A percentile compares a stretch with the other conserved stretches of the same genome.
Evolutionary conservation across 2,329 filamentous ascomycete species (phyloP).

Genomic region (Onygena corvina): DNA sequence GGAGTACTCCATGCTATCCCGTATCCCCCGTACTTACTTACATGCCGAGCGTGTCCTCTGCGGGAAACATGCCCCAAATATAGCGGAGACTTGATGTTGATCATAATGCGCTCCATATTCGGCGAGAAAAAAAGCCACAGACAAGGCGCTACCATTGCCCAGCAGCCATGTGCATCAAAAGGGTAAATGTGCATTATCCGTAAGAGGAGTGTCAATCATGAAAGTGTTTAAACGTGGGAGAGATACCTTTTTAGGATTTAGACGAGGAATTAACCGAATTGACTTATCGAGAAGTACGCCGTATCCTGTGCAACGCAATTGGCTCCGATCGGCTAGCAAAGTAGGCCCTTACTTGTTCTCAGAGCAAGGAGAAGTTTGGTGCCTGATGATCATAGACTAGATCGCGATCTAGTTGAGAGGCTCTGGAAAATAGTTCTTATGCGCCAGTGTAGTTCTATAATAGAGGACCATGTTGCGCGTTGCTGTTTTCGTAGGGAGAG

Average conservation of each 20-base stretch:
- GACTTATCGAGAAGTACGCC: too few relatives aligned
- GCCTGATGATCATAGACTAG: slow-evolving; percentile 5
- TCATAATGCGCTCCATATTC: not conserved
- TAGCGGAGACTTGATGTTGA: slow-evolving; percentile 1
- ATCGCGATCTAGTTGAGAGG: slow-evolving; percentile 3
- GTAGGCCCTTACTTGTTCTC: not conserved
- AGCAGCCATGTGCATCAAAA: not conserved
- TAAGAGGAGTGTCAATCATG: not conserved
- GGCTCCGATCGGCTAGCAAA: slow-evolving; percentile 1
- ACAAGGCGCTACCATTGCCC: not conserved
- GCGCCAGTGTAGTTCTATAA: not conserved
- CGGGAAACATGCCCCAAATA: not conserved
- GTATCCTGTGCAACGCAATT: too few relatives aligned
- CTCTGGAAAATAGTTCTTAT: not conserved
- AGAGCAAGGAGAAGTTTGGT: slow-evolving; percentile 1
- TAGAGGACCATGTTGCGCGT: not conserved
- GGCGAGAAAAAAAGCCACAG: too few relatives aligned
- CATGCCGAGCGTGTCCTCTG: not conserved
- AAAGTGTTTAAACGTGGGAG: not conserved
- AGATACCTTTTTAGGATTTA: too few relatives aligned
- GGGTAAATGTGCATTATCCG: not conserved
- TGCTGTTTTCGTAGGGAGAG: too few relatives aligned
- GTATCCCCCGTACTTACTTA: too few relatives aligned
- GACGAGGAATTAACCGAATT: too few relatives aligned
- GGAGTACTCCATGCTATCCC: too few relatives aligned